phyloP scores from a whole-genome alignment of 2,329 filamentous ascomycete species.

The Cladophialophora immunda region DNA sequence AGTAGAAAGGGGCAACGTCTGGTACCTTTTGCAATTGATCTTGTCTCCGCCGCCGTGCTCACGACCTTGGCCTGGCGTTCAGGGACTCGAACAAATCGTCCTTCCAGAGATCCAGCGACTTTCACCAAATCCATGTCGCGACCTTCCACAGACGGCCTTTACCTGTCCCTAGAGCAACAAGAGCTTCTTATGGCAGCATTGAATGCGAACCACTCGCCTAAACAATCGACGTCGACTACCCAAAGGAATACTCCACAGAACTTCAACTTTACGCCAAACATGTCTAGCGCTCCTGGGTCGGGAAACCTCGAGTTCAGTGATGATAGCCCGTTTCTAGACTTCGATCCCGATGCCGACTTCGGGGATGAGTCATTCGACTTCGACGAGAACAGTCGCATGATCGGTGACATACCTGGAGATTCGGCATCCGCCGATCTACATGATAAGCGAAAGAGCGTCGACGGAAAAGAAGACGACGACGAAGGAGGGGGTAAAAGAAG shows the following conservation, averaged over 20 bases:
- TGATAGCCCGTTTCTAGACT: conserved; percentile 85
- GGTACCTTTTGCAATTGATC: not conserved
- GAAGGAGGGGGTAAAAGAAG: conserved; percentile 75
- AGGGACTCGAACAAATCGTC: not conserved
- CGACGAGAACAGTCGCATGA: conserved; percentile 72
- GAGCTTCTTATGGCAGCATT: conserved; percentile 78
- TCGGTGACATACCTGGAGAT: conserved; percentile 71
- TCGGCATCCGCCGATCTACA: conserved; percentile 56
- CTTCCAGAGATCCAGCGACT: not conserved
- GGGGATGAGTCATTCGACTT: conserved; percentile 78
- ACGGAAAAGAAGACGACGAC: conserved; percentile 66
- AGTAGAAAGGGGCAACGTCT: conserved; percentile 22
- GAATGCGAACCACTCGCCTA: conserved; percentile 68
- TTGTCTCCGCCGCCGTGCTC: conserved; percentile 11
- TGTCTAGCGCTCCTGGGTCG: conserved; percentile 51
- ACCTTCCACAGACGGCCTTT: conserved; percentile 56
- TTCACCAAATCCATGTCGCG: conserved; percentile 28
- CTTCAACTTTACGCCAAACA: conserved; percentile 56
- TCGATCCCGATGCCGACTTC: conserved; percentile 77
- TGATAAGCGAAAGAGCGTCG: conserved; percentile 67
- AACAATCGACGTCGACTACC: conserved; percentile 21
- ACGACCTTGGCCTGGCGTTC: not conserved
- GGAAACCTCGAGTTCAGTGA: conserved; percentile 65
- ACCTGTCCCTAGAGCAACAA: conserved; percentile 79
- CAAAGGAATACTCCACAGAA: conserved; percentile 25